phyloP scores from a whole-genome alignment of 2,329 filamentous ascomycete genomes.

The Paramyrothecium sp. region DNA sequence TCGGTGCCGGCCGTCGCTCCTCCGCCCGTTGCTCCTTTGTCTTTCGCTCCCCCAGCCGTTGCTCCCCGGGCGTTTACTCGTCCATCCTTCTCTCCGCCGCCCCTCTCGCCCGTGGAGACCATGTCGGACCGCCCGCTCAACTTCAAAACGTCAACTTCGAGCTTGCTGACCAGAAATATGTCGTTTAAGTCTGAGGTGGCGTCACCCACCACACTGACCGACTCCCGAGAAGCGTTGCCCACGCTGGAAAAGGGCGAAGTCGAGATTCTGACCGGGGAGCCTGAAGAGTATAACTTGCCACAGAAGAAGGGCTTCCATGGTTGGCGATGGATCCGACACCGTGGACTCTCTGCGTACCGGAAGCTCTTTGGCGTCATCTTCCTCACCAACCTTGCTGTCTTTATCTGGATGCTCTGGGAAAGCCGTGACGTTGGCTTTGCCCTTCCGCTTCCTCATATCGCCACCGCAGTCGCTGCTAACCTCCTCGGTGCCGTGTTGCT shows the following conservation, averaged over 20 bases:
- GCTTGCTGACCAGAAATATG: background rate
- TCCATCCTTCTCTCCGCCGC: no score
- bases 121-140: no score
- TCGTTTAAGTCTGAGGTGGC: background rate
- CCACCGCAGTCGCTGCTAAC: conserved; percentile 34
- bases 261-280: background rate
- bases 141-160: background rate
- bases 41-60: background rate
- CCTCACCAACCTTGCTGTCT: background rate
- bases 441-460: conserved; percentile 33
- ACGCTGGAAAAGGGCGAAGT: background rate
- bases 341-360: background rate
- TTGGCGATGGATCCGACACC: background rate
- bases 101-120: no score
- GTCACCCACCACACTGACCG: background rate
- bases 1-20: background rate
- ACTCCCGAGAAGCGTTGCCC: background rate
- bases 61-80: background rate
- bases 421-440: conserved; percentile 32
- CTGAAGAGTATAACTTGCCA: background rate
- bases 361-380: conserved; percentile 1
- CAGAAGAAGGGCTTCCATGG: conserved; percentile 2
- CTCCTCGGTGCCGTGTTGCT: conserved; percentile 42
- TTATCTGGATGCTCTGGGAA: background rate
- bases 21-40: background rate